phyloP scores from a whole-genome alignment of 208 protist genomes.

The Leishmania lainsoni region DNA sequence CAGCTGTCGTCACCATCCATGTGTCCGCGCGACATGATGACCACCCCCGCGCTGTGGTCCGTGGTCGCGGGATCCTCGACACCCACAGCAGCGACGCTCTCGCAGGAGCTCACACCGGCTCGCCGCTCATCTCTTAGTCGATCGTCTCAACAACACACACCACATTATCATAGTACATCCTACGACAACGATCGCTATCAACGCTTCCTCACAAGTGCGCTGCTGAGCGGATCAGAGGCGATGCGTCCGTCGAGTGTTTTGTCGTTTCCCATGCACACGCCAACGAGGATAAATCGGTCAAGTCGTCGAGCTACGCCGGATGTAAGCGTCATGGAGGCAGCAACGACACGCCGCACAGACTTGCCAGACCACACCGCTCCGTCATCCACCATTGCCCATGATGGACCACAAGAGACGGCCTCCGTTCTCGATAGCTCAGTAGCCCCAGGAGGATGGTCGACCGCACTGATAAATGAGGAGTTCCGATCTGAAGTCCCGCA shows the following conservation, averaged over 20 bases:
- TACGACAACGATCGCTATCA: slow-evolving; percentile 28
- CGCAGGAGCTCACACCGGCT: slow-evolving; percentile 15
- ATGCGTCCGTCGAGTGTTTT: slow-evolving; percentile 7
- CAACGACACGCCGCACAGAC: not conserved
- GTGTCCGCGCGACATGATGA: not conserved
- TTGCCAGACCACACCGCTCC: not conserved
- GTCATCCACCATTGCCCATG: not conserved
- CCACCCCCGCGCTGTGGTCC: not conserved
- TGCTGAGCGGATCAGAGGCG: slow-evolving; percentile 19
- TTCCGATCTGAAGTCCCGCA: not conserved
- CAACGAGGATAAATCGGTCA: not conserved
- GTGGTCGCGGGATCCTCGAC: not conserved
- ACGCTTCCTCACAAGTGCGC: slow-evolving; percentile 22
- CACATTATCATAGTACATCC: slow-evolving; percentile 20
- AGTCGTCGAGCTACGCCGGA: slow-evolving; percentile 5
- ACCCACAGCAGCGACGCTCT: not conserved
- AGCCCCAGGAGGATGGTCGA: not conserved
- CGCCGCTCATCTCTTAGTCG: slow-evolving; percentile 6
- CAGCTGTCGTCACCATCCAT: not conserved
- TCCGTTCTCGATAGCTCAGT: not conserved
- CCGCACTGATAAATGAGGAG: not conserved
- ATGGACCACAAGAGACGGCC: not conserved
- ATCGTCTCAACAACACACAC: not conserved
- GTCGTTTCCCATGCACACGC: slow-evolving; percentile 12
- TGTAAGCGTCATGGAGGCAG: not conserved